Conservation (phyloP, 352 stramenopile genomes). For the Pythium guiyangense region DNA sequence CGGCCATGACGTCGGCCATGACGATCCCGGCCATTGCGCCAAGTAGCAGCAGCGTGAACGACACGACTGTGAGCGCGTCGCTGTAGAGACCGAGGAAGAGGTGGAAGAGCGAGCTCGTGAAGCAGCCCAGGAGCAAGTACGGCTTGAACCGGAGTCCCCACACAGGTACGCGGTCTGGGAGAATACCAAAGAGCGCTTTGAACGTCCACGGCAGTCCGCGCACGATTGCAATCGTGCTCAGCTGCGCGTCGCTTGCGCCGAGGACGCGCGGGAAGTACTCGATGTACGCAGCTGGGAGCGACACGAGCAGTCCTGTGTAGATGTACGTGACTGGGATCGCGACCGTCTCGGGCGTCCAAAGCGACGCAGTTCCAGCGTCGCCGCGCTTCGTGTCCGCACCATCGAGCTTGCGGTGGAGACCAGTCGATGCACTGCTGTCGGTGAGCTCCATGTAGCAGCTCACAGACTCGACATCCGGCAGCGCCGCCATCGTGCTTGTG, state of each 20-base stretch:
- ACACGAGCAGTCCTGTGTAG: constrained; percentile 61
- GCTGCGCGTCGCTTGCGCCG: constrained; percentile 57
- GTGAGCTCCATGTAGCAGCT: constrained; percentile 11
- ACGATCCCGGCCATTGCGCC: constrained; percentile 70
- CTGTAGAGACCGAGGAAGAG: constrained; percentile 28
- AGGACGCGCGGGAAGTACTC: constrained; percentile 68
- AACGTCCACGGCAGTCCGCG: constrained; percentile 71
- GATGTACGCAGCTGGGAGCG: constrained; percentile 67
- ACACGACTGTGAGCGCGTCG: constrained; percentile 39
- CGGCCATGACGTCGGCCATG: constrained; percentile 81
- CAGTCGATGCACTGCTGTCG: neutral
- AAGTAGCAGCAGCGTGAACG: constrained; percentile 67
- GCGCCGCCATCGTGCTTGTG: neutral
- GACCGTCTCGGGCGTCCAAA: constrained; percentile 47
- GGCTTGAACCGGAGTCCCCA: constrained; percentile 58
- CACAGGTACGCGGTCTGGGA: constrained; percentile 65
- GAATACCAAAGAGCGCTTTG: constrained; percentile 71
- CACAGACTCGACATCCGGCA: neutral
- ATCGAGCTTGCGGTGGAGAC: neutral
- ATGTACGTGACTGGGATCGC: constrained; percentile 80
- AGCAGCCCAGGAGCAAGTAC: constrained; percentile 67
- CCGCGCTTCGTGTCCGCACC: too few species aligned
- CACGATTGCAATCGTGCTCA: constrained; percentile 66
- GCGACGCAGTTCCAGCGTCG: constrained; percentile 14
- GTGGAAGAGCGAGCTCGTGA: constrained; percentile 56